These are phyloP conservation scores for Camillea tinctor DNA, from an alignment of 2,329 filamentous ascomycete species.

Conservation along the genomic window DNA sequence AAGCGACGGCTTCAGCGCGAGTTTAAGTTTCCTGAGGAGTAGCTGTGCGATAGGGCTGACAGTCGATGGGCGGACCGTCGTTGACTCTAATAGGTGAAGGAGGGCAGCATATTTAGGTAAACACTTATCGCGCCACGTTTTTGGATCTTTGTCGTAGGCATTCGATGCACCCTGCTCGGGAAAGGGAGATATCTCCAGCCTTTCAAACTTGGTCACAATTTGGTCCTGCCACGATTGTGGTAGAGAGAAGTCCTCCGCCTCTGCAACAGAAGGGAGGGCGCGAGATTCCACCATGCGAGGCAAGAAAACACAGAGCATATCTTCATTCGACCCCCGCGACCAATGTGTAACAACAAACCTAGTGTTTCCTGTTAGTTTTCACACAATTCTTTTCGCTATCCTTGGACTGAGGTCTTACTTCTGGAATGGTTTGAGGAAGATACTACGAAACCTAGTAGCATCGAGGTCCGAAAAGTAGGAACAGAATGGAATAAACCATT, in stretches of 20 bases:
- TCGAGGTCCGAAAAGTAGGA: constrained; percentile 75
- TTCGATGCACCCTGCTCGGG: constrained; percentile 56
- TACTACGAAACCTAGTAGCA: constrained; percentile 68
- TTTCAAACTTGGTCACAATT: constrained; percentile 68
- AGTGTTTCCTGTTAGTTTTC: constrained; percentile 30
- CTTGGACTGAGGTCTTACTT: constrained; percentile 54
- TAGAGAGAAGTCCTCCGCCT: constrained; percentile 54
- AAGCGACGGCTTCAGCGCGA: constrained; percentile 61
- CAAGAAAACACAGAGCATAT: constrained; percentile 66
- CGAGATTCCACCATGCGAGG: constrained; percentile 60
- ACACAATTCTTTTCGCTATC: neutral
- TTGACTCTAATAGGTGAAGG: constrained; percentile 60
- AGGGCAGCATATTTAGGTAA: constrained; percentile 68
- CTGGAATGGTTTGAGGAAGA: constrained; percentile 81
- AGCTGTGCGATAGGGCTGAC: constrained; percentile 65
- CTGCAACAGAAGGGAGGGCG: constrained; percentile 52
- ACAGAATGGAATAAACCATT: constrained; percentile 82
- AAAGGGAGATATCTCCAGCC: constrained; percentile 62
- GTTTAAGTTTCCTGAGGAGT: constrained; percentile 63
- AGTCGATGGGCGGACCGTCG: constrained; percentile 64
- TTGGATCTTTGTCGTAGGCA: constrained; percentile 57
- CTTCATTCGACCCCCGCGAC: constrained; percentile 64
- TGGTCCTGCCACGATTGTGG: constrained; percentile 71
- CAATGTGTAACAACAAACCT: constrained; percentile 77
- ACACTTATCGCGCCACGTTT: constrained; percentile 61